A percentile compares a stretch with the other conserved stretches of the same genome.
Conservation (phyloP, 1,284 basidiomycete genomes). For the Volvariella surrecta region DNA sequence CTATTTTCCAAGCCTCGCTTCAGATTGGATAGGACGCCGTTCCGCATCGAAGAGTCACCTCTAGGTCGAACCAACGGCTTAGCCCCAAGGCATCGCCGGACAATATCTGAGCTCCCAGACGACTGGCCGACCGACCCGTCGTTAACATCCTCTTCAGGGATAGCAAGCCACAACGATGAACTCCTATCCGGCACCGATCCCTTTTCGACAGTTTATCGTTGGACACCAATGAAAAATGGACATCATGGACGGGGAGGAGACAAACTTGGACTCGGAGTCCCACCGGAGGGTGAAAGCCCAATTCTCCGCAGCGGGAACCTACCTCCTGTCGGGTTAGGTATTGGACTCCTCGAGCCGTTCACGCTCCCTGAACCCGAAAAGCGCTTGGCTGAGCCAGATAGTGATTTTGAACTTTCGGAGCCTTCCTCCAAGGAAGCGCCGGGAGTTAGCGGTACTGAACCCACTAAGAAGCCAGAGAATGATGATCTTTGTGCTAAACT, state of each 20-base stretch:
- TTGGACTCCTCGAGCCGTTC: slow-evolving; percentile 47
- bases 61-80: slow-evolving; percentile 16
- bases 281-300: slow-evolving; percentile 48
- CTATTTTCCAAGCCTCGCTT: slow-evolving; percentile 26
- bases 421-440: slow-evolving; percentile 11
- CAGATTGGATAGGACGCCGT: slow-evolving; percentile 11
- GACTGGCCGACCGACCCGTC: slow-evolving; percentile 39
- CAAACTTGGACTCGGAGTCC: slow-evolving; percentile 23
- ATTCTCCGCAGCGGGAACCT: slow-evolving; percentile 39
- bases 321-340: slow-evolving; percentile 17
- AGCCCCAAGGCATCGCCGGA: slow-evolving; percentile 19
- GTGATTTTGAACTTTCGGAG: slow-evolving; percentile 22
- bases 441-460: slow-evolving; percentile 13
- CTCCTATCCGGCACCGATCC: slow-evolving; percentile 22
- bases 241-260: slow-evolving; percentile 12
- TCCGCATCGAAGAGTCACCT: slow-evolving; percentile 23
- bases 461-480: slow-evolving; percentile 21
- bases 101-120: slow-evolving; percentile 32
- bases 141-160: slow-evolving; percentile 13
- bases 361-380: slow-evolving; percentile 24
- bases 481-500: slow-evolving; percentile 11
- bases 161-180: slow-evolving; percentile 10
- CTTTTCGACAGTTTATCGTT: slow-evolving; percentile 26
- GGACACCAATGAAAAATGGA: slow-evolving; percentile 18
- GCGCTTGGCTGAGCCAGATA: slow-evolving; percentile 15